phyloP scores from a whole-genome alignment of 2,329 filamentous ascomycete genomes.

The Orbilia blumenaviensis region DNA sequence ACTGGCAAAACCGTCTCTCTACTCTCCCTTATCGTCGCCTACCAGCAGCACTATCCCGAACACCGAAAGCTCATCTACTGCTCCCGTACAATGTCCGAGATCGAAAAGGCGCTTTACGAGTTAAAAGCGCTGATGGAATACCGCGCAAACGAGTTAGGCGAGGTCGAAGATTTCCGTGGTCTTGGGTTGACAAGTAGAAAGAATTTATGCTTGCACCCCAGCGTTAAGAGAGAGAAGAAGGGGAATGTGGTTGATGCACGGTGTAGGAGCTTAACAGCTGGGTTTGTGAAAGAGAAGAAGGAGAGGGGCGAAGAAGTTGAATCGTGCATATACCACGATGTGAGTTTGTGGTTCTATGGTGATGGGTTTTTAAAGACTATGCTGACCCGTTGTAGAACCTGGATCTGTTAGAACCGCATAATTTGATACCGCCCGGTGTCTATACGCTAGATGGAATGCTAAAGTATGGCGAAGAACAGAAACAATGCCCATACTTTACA shows the following conservation, averaged over 20 bases:
- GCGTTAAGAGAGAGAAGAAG: slow-evolving; percentile 95
- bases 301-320: slow-evolving; percentile 93
- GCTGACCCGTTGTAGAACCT: slow-evolving; percentile 72
- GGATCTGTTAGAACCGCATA: slow-evolving; percentile 92
- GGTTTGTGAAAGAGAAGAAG: slow-evolving; percentile 98
- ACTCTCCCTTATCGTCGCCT: slow-evolving; percentile 92
- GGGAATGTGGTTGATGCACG: slow-evolving; percentile 93
- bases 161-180: slow-evolving; percentile 90
- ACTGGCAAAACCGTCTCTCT: slow-evolving; percentile 97
- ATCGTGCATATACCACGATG: slow-evolving; percentile 93
- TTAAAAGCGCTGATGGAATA: slow-evolving; percentile 95
- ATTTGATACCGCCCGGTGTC: slow-evolving; percentile 90
- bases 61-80: slow-evolving; percentile 98
- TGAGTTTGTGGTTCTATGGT: slow-evolving; percentile 61
- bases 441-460: slow-evolving; percentile 93
- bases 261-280: slow-evolving; percentile 92
- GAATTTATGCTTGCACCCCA: slow-evolving; percentile 94
- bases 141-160: slow-evolving; percentile 84
- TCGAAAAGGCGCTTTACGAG: slow-evolving; percentile 95
- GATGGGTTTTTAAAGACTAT: slow-evolving; percentile 51
- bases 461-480: slow-evolving; percentile 90
- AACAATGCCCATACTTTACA: slow-evolving; percentile 98
- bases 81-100: slow-evolving; percentile 99
- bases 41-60: slow-evolving; percentile 92
- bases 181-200: slow-evolving; percentile 94